Evolutionary conservation across 139 green algal genomes (phyloP).

Genomic region (Micromonas commoda): DNA sequence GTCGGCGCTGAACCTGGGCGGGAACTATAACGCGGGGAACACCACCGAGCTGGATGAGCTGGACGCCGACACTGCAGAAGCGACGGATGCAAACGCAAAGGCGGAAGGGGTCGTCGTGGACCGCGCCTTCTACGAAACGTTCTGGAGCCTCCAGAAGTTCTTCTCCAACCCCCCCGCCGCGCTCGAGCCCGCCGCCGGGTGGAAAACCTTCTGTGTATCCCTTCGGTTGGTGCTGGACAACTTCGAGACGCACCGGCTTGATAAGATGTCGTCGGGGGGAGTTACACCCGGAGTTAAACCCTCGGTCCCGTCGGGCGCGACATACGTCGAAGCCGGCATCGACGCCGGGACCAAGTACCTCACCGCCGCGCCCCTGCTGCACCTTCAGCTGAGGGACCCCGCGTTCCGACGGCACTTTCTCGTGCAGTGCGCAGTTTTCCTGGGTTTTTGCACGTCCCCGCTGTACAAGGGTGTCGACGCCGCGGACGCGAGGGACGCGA

Average conservation of each 20-base stretch:
- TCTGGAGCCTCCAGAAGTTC: conserved; percentile 65
- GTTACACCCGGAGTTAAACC: background rate
- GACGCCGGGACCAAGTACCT: conserved; percentile 59
- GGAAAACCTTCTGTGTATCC: background rate
- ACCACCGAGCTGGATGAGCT: conserved; percentile 48
- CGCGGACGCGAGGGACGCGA: background rate
- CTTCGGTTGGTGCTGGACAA: conserved; percentile 12
- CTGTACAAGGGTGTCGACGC: background rate
- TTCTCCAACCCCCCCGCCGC: conserved; percentile 21
- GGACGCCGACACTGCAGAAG: conserved; percentile 29
- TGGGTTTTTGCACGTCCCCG: conserved; percentile 25
- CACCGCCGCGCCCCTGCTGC: conserved; percentile 60
- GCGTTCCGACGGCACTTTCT: conserved; percentile 72
- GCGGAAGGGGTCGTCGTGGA: conserved; percentile 37
- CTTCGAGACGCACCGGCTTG: conserved; percentile 23
- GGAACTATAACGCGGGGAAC: conserved; percentile 47
- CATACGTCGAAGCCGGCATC: too few species aligned
- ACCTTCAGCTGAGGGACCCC: conserved; percentile 65
- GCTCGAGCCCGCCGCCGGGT: background rate
- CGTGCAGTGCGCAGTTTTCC: conserved; percentile 46
- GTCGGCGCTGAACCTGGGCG: conserved; percentile 46
- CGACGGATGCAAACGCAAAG: background rate
- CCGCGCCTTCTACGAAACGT: conserved; percentile 57
- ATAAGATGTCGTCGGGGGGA: background rate
- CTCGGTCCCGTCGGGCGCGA: background rate